phyloP scores from a whole-genome alignment of 306 rosid species.

The Castanea sativa region DNA sequence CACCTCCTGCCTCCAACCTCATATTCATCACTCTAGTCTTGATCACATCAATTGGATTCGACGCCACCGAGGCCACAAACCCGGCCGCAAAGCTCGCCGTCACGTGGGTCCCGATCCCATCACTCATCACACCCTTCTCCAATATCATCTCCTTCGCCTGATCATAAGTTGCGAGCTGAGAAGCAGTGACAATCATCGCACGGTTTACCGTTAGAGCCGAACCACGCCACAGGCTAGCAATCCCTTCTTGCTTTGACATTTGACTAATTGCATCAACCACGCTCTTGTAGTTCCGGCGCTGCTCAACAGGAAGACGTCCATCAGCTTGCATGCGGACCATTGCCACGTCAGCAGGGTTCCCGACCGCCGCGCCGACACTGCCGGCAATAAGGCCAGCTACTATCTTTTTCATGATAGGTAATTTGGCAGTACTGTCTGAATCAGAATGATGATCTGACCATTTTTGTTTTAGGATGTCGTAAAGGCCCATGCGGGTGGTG shows the following conservation, averaged over 20 bases:
- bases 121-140: slow-evolving; percentile 10
- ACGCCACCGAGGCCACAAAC: slow-evolving; percentile 13
- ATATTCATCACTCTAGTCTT: slow-evolving; percentile 21
- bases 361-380: not conserved
- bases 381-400: slow-evolving; percentile 14
- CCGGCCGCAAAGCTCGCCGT: slow-evolving; percentile 11
- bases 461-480: slow-evolving; percentile 5
- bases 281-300: slow-evolving; percentile 17
- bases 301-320: slow-evolving; percentile 1
- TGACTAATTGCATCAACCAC: slow-evolving; percentile 5
- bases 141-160: slow-evolving; percentile 16
- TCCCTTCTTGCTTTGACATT: slow-evolving; percentile 4
- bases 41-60: slow-evolving; percentile 11
- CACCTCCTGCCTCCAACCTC: slow-evolving; percentile 11
- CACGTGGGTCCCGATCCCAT: slow-evolving; percentile 20
- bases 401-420: not conserved
- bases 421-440: not conserved
- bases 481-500: slow-evolving; percentile 22
- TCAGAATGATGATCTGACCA: not conserved
- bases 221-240: slow-evolving; percentile 2
- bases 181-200: slow-evolving; percentile 8
- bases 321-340: slow-evolving; percentile 23
- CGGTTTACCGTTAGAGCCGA: slow-evolving; percentile 4
- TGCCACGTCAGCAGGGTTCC: slow-evolving; percentile 21
- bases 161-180: slow-evolving; percentile 16